Percentiles rank a stretch among this genome's conserved stretches.
Evolutionary conservation across 257 asterid genomes (phyloP).

Genomic region (Thymus quinquecostatus): DNA sequence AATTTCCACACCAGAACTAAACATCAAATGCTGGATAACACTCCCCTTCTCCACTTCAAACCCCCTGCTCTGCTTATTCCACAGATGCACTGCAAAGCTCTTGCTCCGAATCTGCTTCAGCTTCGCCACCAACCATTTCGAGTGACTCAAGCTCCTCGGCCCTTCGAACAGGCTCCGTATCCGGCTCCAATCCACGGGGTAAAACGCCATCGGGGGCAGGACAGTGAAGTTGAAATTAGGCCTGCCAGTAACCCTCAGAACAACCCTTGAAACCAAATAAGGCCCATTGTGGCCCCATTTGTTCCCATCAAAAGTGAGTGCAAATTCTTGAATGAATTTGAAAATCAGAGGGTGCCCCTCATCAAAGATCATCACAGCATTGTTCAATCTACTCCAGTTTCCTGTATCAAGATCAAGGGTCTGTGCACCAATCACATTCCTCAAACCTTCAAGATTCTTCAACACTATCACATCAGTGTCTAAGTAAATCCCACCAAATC

Average conservation of each 20-base stretch:
- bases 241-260: constrained; percentile 57
- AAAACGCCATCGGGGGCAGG: constrained; percentile 76
- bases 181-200: constrained; percentile 89
- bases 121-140: constrained; percentile 65
- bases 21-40: constrained; percentile 58
- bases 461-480: constrained; percentile 77
- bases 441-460: constrained; percentile 52
- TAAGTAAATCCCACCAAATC: constrained; percentile 86
- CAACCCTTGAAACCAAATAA: constrained; percentile 89
- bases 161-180: constrained; percentile 66
- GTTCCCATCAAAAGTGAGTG: constrained; percentile 88
- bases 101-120: constrained; percentile 55
- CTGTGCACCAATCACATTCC: constrained; percentile 83
- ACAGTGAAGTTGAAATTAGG: constrained; percentile 67
- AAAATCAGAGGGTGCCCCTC: constrained; percentile 71
- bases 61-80: constrained; percentile 89
- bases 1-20: constrained; percentile 42
- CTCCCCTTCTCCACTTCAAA: constrained; percentile 68
- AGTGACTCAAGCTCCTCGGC: constrained; percentile 51
- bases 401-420: constrained; percentile 55
- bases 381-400: constrained; percentile 86
- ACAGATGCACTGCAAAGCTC: constrained; percentile 74
- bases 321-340: constrained; percentile 90
- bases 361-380: constrained; percentile 91
- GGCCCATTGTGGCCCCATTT: constrained; percentile 99